Conservation (phyloP, 2,329 filamentous ascomycete genomes). For the Sarocladium kiliense region DNA sequence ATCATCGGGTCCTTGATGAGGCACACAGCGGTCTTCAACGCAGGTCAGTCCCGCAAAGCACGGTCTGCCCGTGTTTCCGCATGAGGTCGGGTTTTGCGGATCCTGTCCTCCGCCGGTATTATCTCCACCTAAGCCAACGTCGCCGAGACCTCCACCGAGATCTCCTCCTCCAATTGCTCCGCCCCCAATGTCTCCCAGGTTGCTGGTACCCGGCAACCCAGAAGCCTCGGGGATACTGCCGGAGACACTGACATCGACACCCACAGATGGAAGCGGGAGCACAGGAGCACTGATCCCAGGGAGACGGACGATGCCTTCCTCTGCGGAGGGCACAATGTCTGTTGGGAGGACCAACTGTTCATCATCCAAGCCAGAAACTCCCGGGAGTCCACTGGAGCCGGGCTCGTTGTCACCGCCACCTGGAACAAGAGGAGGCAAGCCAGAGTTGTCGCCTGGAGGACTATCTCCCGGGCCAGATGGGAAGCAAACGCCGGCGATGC, state of each 20-base stretch:
- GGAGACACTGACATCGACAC: neutral
- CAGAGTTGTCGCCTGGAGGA: neutral
- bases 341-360: neutral
- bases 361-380: neutral
- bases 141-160: neutral
- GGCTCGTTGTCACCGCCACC: neutral
- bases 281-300: neutral
- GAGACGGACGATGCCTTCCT: neutral
- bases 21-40: neutral
- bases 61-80: neutral
- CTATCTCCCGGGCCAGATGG: neutral
- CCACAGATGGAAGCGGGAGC: neutral
- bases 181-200: no score
- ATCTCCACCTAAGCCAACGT: neutral
- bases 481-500: slow-evolving; percentile 2
- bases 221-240: neutral
- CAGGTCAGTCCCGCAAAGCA: slow-evolving; percentile 3
- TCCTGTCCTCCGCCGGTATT: neutral
- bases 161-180: no score
- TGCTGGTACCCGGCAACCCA: neutral
- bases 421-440: neutral
- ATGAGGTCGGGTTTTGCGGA: slow-evolving; percentile 1
- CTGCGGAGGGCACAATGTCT: neutral
- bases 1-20: neutral
- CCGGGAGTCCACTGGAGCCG: neutral